Conservation (phyloP, 2,329 filamentous ascomycete species). For the Claviceps citrina region DNA sequence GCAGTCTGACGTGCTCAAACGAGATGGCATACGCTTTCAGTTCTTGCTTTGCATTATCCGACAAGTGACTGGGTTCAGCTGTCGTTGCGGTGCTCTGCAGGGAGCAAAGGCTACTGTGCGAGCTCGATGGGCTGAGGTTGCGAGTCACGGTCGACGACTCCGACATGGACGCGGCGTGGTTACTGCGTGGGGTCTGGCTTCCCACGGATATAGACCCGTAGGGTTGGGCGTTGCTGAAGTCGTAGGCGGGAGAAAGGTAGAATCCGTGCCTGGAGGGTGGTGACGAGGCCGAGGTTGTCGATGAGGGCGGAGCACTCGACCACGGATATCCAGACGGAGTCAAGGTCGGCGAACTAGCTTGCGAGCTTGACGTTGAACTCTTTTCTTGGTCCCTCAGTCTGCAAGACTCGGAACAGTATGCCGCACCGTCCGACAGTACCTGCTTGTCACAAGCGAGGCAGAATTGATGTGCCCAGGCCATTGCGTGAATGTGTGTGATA, state of each 20-base stretch:
- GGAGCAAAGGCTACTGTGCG: conserved; percentile 71
- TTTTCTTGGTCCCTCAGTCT: conserved; percentile 75
- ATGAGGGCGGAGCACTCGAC: conserved; percentile 12
- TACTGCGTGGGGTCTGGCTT: conserved; percentile 11
- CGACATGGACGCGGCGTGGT: conserved; percentile 14
- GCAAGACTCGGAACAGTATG: conserved; percentile 89
- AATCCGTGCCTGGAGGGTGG: conserved; percentile 29
- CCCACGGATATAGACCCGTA: conserved; percentile 35
- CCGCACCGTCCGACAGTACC: conserved; percentile 57
- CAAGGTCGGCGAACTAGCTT: conserved; percentile 41
- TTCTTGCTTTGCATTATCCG: conserved; percentile 63
- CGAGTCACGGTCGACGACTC: conserved; percentile 16
- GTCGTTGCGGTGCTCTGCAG: conserved; percentile 47
- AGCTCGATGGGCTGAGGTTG: conserved; percentile 55
- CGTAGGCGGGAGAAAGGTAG: conserved; percentile 59
- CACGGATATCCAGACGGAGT: conserved; percentile 36
- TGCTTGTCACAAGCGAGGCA: conserved; percentile 81
- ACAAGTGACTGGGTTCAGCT: conserved; percentile 43
- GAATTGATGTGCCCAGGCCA: conserved; percentile 77
- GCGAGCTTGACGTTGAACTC: conserved; percentile 41
- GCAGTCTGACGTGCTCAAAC: conserved; percentile 64
- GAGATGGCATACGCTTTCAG: conserved; percentile 74
- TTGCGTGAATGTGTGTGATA: conserved; percentile 12
- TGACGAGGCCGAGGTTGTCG: conserved; percentile 1
- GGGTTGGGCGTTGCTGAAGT: conserved; percentile 52